phyloP scores from a whole-genome alignment of 306 rosid species.

The Fagus crenata region DNA sequence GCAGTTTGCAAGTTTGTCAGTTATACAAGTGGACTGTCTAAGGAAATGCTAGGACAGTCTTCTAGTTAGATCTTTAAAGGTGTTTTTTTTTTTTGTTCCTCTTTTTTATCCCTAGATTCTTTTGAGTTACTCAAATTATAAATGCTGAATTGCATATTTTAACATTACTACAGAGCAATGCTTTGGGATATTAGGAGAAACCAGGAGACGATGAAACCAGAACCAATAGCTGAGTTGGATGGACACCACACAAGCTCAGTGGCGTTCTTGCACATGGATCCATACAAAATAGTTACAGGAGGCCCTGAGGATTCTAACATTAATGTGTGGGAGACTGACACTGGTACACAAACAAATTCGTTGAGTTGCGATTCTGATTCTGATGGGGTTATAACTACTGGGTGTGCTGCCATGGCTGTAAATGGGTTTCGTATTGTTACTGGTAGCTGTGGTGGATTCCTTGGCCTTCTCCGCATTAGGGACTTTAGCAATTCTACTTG shows the following conservation, averaged over 20 bases:
- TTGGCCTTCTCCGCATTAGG: constrained; percentile 35
- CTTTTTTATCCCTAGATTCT: no score
- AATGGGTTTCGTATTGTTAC: constrained; percentile 55
- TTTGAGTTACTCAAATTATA: no score
- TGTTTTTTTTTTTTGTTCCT: no score
- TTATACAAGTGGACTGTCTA: constrained; percentile 1
- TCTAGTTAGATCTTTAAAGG: no score
- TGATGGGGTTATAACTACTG: constrained; percentile 8
- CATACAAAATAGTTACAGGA: constrained; percentile 71
- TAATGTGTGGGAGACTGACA: constrained; percentile 61
- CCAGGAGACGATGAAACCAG: constrained; percentile 41
- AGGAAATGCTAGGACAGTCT: constrained; percentile 3
- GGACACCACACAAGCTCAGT: constrained; percentile 67
- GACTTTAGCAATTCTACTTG: constrained; percentile 52
- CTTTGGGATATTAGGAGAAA: constrained; percentile 80
- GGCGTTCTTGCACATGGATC: constrained; percentile 60
- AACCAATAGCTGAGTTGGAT: constrained; percentile 60
- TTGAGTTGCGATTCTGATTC: constrained; percentile 27
- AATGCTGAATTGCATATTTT: no score
- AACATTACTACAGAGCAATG: constrained; percentile 60
- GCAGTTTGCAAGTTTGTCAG: background rate
- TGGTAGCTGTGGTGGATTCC: constrained; percentile 26
- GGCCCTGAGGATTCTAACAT: constrained; percentile 34
- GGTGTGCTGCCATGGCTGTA: constrained; percentile 62
- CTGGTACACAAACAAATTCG: constrained; percentile 54